phyloP scores from a whole-genome alignment of 257 asterid genomes.

The Penstemon newberryi region DNA sequence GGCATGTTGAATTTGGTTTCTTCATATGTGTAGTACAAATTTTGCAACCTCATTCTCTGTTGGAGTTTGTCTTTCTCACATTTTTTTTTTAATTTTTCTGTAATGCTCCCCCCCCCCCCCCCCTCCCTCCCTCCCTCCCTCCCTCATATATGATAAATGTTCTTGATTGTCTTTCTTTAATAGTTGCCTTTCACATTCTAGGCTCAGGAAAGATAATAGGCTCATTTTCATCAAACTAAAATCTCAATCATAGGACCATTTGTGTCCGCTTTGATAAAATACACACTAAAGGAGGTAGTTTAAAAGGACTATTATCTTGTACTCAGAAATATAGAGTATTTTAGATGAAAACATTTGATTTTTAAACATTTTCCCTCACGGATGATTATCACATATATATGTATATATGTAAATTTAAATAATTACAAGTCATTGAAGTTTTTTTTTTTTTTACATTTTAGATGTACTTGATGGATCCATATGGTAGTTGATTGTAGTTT shows the following conservation, averaged over 20 bases:
- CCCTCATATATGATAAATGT: background rate
- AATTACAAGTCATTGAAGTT: background rate
- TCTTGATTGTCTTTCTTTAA: constrained; percentile 6
- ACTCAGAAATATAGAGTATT: too few species aligned
- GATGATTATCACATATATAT: background rate
- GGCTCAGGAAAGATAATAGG: too few species aligned
- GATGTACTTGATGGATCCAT: constrained; percentile 10
- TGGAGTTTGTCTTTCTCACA: background rate
- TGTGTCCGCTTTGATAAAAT: too few species aligned
- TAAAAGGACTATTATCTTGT: too few species aligned
- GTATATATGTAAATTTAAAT: background rate
- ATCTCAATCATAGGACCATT: too few species aligned
- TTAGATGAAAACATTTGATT: background rate
- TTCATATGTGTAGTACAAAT: constrained; percentile 7
- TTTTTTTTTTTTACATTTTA: background rate
- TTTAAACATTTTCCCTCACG: background rate
- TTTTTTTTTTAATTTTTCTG: constrained; percentile 1
- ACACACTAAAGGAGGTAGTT: too few species aligned
- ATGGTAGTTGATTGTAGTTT: constrained; percentile 2
- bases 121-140: too few species aligned
- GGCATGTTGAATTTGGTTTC: constrained; percentile 46
- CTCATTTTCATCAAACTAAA: too few species aligned
- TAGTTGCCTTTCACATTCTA: background rate
- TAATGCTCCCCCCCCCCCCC: background rate
- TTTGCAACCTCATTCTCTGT: background rate